Percentiles rank a stretch among this genome's conserved stretches.
Evolutionary conservation across 1,284 basidiomycete species (phyloP).

Genomic region (Malassezia dermatis): DNA sequence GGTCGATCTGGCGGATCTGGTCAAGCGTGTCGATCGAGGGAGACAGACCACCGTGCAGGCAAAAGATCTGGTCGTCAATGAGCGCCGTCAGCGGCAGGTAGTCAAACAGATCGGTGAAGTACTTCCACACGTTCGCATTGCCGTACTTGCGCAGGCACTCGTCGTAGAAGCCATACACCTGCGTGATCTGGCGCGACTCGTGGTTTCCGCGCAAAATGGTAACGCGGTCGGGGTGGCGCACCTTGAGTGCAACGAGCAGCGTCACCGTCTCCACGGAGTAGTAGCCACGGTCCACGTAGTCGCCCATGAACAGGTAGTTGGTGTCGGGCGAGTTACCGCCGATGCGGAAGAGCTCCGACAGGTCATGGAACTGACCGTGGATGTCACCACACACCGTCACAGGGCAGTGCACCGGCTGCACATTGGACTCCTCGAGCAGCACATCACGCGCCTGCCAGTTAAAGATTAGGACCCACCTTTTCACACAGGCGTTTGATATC

Average conservation of each 20-base stretch:
- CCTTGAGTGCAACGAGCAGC: constrained; percentile 91
- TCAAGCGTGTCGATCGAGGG: constrained; percentile 99
- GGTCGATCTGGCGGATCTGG: constrained; percentile 94
- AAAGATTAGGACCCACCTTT: constrained; percentile 59
- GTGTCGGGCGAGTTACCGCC: constrained; percentile 99
- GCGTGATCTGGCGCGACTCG: constrained; percentile 97
- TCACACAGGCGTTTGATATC: constrained; percentile 98
- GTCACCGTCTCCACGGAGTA: constrained; percentile 99
- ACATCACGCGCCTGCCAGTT: constrained; percentile 75
- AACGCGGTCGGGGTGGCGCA: constrained; percentile 94
- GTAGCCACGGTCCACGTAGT: constrained; percentile 98
- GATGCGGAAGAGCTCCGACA: constrained; percentile 96
- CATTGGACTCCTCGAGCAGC: constrained; percentile 59
- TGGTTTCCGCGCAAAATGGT: constrained; percentile 97
- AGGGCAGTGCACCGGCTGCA: constrained; percentile 84
- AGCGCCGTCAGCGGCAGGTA: constrained; percentile 92
- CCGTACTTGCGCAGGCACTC: constrained; percentile 99
- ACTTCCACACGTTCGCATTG: constrained; percentile 98
- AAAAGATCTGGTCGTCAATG: constrained; percentile 99
- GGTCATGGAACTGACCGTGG: constrained; percentile 92
- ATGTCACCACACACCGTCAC: constrained; percentile 59
- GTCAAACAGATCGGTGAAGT: constrained; percentile 97
- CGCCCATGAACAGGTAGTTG: constrained; percentile 99
- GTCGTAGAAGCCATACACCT: constrained; percentile 99
- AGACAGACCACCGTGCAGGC: constrained; percentile 92